Base-by-base conservation (phyloP, 768 basidiomycete genomes). In the Pulveroboletus sp. region DNA sequence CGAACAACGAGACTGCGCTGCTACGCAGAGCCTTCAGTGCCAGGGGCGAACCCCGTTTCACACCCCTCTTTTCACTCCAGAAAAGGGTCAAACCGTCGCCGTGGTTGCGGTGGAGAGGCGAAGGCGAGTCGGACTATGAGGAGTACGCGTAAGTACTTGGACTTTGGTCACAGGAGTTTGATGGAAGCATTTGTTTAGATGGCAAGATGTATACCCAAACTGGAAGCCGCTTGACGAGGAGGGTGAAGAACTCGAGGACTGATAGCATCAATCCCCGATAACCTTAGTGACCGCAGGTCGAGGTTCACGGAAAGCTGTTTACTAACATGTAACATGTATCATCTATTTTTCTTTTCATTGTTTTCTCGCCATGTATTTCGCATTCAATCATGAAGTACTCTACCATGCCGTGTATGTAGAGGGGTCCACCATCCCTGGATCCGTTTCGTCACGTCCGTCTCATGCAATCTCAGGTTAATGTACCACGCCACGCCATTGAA, bases 171-270 rank as follows among this genome's bases (percentile, higher is more conserved):
- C 2, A 5, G 27, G 19, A 9, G 27, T 19, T 37, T 29, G 27
- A 29, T 29, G 9, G 3, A 21, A 6, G 20, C 21, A 12, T 23
- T 3, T 7, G 14, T 12, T 14, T 27, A 59, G 60, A n/a, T 58
- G 55, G 51, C n/a, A 43, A 19, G 51, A 62, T 17, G 56, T 56
- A 24, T 50, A 47, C 46, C 47, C 37, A n/a, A 24, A 44, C 3
- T 59, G 60, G 60, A 61, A 32, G n/a, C 60, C 52, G 13, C 50
- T 55, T 10, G 42, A 60, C 42, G 60, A 60, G 24, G 52, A 58
- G 6, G 52, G 60, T 5, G 40, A 51, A 11, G 48, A 59, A n/a
- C 5, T 24, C 20, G 43, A 50, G 0, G 35, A 35, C 21, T 44
- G 34, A 45, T 36, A 35, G 3, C 10, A 6, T 32, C 31, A 12